Evolutionary conservation across 257 asterid genomes (phyloP), one percentile per base, ranked within the genome.

Genomic region (Scutellaria minor): DNA sequence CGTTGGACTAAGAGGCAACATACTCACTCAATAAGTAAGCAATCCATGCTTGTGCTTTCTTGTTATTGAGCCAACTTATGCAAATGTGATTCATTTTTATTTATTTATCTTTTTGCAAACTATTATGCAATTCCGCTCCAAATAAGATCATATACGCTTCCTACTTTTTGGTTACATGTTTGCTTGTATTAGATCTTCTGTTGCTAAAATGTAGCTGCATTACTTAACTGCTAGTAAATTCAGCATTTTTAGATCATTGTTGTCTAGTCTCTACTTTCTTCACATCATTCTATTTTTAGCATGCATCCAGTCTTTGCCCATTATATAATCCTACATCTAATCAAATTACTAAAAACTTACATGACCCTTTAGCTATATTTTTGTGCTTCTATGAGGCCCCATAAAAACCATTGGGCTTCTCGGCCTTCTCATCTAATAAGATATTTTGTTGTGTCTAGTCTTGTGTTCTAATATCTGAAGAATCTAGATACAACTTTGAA

Each of bases 1-100:
- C 88, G 87, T 37, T 94, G 97, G 99, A 78, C 82, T 1, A 85
- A 72, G 82, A 85, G 64, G 77, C 84, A 71, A 65, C 87, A 68
- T 18, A 81, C 75, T 66, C 86, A 78, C 66, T 71, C 84, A 7
- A 72, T 52, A 78, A 79, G 96, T 89, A 78, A 64, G 91, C 77
- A 53, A 54, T 61, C 48, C 48, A 12, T 75, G 60, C 50, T 69
- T 18, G 10, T 50, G 15, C 63, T 15, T 59, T 10, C 13, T 72
- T 5, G n/a, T 2, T 5, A 7, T 53, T 53, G 59, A 12, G 1
- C n/a, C 39, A 50, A 48, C 22, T 50, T n/a, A 14, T 50, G 20
- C 15, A 55, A 55, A 55, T 55, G 61, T 22, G 7, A 55, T n/a
- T 22, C 5, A 20, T 8, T 8, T 54, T 20, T 24, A 24, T 24